Evolutionary conservation across 371 early-diverging fungal genomes (phyloP), one percentile per base, ranked within the genome.

Genomic region (Apophysomyces variabilis): DNA sequence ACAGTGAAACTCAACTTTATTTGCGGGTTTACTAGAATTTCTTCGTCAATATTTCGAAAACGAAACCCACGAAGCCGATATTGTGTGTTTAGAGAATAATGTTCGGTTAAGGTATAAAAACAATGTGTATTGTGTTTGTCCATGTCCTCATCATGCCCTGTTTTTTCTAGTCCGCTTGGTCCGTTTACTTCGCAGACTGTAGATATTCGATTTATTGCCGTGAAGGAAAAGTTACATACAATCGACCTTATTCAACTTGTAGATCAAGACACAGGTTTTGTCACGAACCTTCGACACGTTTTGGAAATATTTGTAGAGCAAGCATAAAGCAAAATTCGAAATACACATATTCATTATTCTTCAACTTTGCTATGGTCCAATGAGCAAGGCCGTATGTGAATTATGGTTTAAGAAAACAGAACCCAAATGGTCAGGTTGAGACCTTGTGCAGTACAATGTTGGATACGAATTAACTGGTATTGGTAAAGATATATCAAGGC

Each of bases 191-290:
- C 91, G 41, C 90, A 92, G 74, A 84, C 86, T 14, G 79, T 89
- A 39, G 87, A 91, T 71, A 77, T 93, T 57, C 90, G 90, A 61
- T 93, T 92, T 66, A 90, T 93, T 70, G 90, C 92, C 7, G 83
- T 90, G 64, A 88, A 89, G 66, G 92, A 92, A 58, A 81, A 85
- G 58, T 65, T 90, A 59, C 90, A 92, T 65, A 77, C 85, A 7
- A 84, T 93, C 57, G 91, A 90, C 60, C 66, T 86, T 21, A 80
- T 90, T 7, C 88, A 90, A 57, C 66, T 90, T n/a, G 86, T 90
- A 3, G 90, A 90, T 67, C 82, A 81, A 60, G 91, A 90, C 63
- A 87, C 89, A 2, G 88, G 89, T 36, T 87, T 84, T 65, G 87
- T 88, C 7, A 88, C 86, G 18, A 88, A 89, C 63, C 65, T 90